phyloP scores from a whole-genome alignment of 345 rosid genomes.

The Populus simonii region DNA sequence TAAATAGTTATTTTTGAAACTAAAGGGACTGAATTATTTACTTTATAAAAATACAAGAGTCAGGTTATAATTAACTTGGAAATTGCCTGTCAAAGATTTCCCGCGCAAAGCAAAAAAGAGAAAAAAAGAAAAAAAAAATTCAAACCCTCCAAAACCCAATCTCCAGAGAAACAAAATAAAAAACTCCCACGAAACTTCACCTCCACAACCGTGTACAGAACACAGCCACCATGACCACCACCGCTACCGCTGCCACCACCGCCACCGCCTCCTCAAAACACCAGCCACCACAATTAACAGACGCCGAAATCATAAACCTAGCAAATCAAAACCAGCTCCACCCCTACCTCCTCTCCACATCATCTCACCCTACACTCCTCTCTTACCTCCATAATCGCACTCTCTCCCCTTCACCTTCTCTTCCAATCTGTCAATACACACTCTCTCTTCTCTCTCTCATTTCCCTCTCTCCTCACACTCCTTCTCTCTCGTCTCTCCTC shows the following conservation, averaged over 20 bases:
- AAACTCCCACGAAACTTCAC: not conserved
- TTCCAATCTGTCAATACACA: constrained; percentile 53
- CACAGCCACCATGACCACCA: constrained; percentile 18
- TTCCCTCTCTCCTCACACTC: constrained; percentile 46
- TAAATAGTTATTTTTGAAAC: too few relatives aligned
- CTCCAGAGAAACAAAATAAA: too few relatives aligned
- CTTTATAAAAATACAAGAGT: too few relatives aligned
- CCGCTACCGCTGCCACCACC: constrained; percentile 25
- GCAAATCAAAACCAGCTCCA: constrained; percentile 55
- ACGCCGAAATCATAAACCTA: constrained; percentile 49
- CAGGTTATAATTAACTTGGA: too few relatives aligned
- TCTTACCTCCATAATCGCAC: constrained; percentile 55
- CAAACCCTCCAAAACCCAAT: not conserved
- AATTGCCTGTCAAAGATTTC: too few relatives aligned
- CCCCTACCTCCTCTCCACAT: constrained; percentile 45
- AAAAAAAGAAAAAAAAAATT: too few relatives aligned
- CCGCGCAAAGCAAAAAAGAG: too few relatives aligned
- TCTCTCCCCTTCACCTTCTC: constrained; percentile 49
- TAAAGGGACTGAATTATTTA: too few relatives aligned
- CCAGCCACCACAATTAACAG: constrained; percentile 34
- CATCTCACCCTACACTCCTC: constrained; percentile 47
- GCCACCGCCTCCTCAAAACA: constrained; percentile 20
- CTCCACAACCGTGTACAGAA: not conserved
- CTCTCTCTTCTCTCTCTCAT: constrained; percentile 60
- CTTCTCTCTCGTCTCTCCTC: constrained; percentile 50